Conservation (phyloP, 768 basidiomycete genomes). For the Panaeolus papilionaceus region DNA sequence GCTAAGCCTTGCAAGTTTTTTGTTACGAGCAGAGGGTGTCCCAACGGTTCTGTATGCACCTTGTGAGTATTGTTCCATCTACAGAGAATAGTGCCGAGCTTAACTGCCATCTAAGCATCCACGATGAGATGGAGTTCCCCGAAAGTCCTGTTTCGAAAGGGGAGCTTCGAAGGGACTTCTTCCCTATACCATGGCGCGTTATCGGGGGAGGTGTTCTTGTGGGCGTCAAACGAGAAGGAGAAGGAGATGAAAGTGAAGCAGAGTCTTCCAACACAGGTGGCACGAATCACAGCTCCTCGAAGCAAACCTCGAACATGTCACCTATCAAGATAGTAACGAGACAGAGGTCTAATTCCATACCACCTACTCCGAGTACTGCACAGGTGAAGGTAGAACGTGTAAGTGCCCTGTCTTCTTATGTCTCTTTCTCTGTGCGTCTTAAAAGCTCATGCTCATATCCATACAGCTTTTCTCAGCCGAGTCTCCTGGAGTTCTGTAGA, state of each 20-base stretch:
- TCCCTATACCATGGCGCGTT: slow-evolving; percentile 77
- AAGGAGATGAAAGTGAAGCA: slow-evolving; percentile 17
- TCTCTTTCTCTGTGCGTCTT: not conserved
- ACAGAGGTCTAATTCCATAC: slow-evolving; percentile 42
- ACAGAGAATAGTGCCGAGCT: slow-evolving; percentile 14
- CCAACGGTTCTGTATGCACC: slow-evolving; percentile 60
- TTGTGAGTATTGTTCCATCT: slow-evolving; percentile 50
- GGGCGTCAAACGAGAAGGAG: slow-evolving; percentile 40
- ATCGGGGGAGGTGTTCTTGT: slow-evolving; percentile 82
- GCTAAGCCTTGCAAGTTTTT: slow-evolving; percentile 70
- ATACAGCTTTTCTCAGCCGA: slow-evolving; percentile 48
- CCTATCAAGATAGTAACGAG: slow-evolving; percentile 31
- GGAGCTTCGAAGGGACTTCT: slow-evolving; percentile 49
- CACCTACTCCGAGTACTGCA: slow-evolving; percentile 36
- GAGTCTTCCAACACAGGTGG: slow-evolving; percentile 14
- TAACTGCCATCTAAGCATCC: slow-evolving; percentile 44
- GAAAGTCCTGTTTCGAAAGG: slow-evolving; percentile 29
- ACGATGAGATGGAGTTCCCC: slow-evolving; percentile 39
- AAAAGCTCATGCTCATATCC: slow-evolving; percentile 6
- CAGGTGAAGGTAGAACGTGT: slow-evolving; percentile 38
- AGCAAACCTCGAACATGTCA: slow-evolving; percentile 19
- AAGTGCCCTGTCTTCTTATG: slow-evolving; percentile 22
- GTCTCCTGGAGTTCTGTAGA: slow-evolving; percentile 44
- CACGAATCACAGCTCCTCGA: slow-evolving; percentile 16
- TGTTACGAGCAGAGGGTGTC: slow-evolving; percentile 50